phyloP scores from a whole-genome alignment of 106 monocot genomes.

The Narthecium ossifragum region DNA sequence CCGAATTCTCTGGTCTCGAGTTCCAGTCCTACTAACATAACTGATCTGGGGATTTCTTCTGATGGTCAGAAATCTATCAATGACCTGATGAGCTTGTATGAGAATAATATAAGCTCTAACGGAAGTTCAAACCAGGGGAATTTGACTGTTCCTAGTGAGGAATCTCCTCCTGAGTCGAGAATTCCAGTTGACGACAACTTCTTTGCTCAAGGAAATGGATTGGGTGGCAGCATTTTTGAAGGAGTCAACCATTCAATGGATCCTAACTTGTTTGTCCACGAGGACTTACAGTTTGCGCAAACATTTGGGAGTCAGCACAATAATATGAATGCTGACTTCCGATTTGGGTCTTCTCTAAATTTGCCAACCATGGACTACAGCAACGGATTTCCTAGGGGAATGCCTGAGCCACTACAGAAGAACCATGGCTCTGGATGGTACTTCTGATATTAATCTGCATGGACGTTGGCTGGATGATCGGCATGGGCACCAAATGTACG shows the following conservation, averaged over 20 bases:
- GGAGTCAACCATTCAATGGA: constrained; percentile 1
- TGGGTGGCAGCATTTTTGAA: background rate
- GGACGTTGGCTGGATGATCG: background rate
- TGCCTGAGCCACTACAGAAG: background rate
- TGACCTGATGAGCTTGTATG: constrained; percentile 21
- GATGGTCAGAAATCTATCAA: constrained; percentile 22
- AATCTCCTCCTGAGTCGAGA: background rate
- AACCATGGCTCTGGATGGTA: background rate
- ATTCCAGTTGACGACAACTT: constrained; percentile 1
- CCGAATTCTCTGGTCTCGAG: constrained; percentile 1
- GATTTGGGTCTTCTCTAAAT: background rate
- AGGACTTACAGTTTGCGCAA: constrained; percentile 2
- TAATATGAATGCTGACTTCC: background rate
- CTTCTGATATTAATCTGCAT: background rate
- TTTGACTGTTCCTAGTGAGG: background rate
- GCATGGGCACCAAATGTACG: background rate
- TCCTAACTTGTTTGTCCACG: background rate
- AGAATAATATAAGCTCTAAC: constrained; percentile 2
- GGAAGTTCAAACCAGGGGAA: background rate
- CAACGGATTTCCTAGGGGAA: background rate
- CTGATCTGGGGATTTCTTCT: constrained; percentile 8
- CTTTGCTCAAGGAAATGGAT: constrained; percentile 4
- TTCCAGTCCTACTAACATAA: constrained; percentile 1
- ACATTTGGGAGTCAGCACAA: constrained; percentile 1
- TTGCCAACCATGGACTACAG: background rate